phyloP scores from a whole-genome alignment of 176 grass and related monocot genomes.

The Hordeum marinum region DNA sequence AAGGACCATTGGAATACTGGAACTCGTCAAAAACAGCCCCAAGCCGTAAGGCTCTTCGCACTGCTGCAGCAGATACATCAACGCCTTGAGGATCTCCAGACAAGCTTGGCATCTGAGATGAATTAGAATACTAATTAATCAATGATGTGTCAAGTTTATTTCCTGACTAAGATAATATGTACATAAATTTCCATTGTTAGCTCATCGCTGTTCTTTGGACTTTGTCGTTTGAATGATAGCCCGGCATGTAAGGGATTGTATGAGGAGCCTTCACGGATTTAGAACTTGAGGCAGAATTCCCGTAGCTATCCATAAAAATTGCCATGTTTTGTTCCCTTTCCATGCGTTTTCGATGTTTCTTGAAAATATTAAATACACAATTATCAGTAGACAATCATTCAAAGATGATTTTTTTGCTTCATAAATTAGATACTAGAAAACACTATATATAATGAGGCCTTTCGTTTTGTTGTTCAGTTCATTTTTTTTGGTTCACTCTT shows the following conservation, averaged over 20 bases:
- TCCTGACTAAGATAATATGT: neutral
- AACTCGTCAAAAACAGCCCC: neutral
- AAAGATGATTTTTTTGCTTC: neutral
- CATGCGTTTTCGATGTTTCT: constrained; percentile 25
- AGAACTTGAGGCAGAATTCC: neutral
- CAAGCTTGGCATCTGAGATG: neutral
- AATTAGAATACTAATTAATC: neutral
- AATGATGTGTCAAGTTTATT: neutral
- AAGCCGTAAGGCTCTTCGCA: constrained; percentile 14
- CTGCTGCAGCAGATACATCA: neutral
- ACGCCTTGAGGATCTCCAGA: neutral
- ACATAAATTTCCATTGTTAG: neutral
- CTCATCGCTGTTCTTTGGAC: neutral
- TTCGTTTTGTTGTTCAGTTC: neutral
- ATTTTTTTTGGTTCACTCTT: neutral
- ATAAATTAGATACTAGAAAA: neutral
- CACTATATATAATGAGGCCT: neutral
- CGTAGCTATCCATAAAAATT: neutral
- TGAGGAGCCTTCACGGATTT: neutral
- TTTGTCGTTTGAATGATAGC: neutral
- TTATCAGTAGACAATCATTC: neutral
- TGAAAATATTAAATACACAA: neutral
- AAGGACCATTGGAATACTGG: neutral
- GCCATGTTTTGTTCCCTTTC: neutral
- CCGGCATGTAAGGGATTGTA: neutral